These are phyloP conservation scores for Tetrahymena malaccensis DNA, from an alignment of 73 alveolate genomes.

Conservation along the genomic window DNA sequence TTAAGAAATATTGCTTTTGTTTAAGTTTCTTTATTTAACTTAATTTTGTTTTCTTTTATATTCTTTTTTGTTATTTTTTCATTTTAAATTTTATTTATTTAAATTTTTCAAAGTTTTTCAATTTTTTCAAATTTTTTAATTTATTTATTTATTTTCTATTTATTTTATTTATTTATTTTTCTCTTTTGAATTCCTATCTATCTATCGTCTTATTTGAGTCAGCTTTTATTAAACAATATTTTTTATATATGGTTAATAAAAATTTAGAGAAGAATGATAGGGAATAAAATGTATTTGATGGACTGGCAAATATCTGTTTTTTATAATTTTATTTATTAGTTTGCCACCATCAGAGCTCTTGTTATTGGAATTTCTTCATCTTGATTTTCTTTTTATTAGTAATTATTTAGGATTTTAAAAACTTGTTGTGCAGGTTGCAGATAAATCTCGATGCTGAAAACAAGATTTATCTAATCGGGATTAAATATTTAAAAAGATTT, in stretches of 20 bases:
- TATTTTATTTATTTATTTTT: background rate
- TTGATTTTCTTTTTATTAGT: background rate
- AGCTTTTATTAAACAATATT: background rate
- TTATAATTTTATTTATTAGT: background rate
- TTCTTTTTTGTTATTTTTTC: background rate
- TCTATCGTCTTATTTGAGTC: background rate
- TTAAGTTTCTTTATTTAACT: background rate
- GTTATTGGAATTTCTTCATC: background rate
- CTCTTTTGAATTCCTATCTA: background rate
- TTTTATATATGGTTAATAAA: background rate
- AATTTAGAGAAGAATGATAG: background rate
- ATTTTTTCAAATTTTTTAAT: background rate
- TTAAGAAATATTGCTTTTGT: too few species aligned
- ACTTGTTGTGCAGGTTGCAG: background rate
- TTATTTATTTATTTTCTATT: background rate
- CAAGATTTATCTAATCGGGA: background rate
- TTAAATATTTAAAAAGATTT: background rate
- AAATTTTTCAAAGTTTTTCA: too few species aligned
- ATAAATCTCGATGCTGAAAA: background rate
- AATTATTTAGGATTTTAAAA: background rate
- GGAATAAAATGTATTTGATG: background rate
- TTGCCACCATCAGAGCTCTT: constrained; percentile 2
- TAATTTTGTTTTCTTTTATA: background rate
- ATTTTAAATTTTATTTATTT: background rate
- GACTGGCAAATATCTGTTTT: background rate